Evolutionary conservation across 208 protist genomes (phyloP), one percentile per base, ranked within the genome.

Genomic region (Wallacemonas collosoma): DNA sequence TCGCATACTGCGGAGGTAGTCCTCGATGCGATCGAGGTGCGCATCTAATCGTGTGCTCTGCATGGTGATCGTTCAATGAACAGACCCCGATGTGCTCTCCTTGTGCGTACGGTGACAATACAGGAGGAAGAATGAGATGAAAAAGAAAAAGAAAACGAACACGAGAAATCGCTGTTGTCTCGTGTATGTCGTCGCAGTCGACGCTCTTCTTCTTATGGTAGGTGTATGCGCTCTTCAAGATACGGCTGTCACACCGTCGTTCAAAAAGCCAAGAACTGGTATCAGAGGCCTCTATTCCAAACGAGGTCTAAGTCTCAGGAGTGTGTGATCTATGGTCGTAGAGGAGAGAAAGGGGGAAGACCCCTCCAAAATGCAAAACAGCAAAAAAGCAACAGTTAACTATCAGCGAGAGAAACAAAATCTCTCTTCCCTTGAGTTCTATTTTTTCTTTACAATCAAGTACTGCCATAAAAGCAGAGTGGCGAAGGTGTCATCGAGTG

Each of bases 1-100:
- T 39, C 65, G 71, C 71, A 84, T 75, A 36, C 56, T 41, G 8
- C 61, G 50, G 5, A 84, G 53, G 40, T 77, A 74, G 8, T 74
- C 68, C 65, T 77, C 80, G 47, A 85, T 76, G 26, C 58, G 47
- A 61, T 75, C 69, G 53, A 85, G 72, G 41, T 81, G 75, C 4
- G 39, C 72, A 35, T 75, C 75, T 44, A 81, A 43, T 5, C 62
- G 60, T 35, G 60, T 50, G 36, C 3, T 65, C 50, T 14, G 43
- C 60, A 65, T 72, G 12, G 54, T 43, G n/a, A 26, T 62, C 50
- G 12, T 68, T 47, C 36, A 41, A 0, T 14, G 5, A 1, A 50
- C 12, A 12, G 58, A 64, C 35, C 36, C 58, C 12, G 44, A 44
- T 35, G 40, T 26, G 26, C 26, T 26, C 26, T 26, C 26, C 26